A percentile compares a stretch with the other conserved stretches of the same genome.
phyloP scores from a whole-genome alignment of 1,284 basidiomycete genomes.

The Puccinia coronata region DNA sequence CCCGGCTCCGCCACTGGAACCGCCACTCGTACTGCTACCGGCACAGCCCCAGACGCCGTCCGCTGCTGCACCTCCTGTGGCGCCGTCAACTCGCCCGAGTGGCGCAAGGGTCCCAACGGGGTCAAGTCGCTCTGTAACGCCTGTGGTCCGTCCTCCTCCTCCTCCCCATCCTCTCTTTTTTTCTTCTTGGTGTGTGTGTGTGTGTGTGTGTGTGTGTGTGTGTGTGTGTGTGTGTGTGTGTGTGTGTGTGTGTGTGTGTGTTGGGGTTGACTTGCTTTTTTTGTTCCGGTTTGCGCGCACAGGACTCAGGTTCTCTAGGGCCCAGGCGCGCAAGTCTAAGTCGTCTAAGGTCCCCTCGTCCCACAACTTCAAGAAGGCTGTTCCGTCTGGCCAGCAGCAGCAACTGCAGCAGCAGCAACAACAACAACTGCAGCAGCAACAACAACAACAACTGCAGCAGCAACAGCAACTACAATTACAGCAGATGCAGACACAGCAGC shows the following conservation, averaged over 20 bases:
- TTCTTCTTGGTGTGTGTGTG: neutral
- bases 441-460: neutral
- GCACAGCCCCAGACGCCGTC: neutral
- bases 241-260: neutral
- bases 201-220: neutral
- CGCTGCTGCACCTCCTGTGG: conserved; percentile 36
- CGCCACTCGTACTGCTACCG: too few species aligned
- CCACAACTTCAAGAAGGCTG: neutral
- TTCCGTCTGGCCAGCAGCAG: neutral
- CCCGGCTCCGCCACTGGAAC: too few species aligned
- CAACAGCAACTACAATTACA: too few species aligned
- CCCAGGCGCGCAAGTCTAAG: conserved; percentile 37
- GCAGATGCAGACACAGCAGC: too few species aligned
- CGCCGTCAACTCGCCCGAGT: conserved; percentile 39
- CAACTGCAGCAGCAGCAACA: neutral
- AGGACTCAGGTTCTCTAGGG: conserved; percentile 40
- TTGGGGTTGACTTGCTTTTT: too few species aligned
- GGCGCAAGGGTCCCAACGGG: conserved; percentile 42
- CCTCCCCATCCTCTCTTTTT: too few species aligned
- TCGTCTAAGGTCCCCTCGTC: neutral
- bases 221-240: neutral
- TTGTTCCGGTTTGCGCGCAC: neutral
- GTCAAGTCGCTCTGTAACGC: conserved; percentile 40
- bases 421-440: neutral
- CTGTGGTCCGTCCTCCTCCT: conserved; percentile 33